Percentiles rank a stretch among this genome's conserved stretches.
Evolutionary conservation across 164 flowering plant genomes (phyloP).

Genomic region (Tetracentron sinense): DNA sequence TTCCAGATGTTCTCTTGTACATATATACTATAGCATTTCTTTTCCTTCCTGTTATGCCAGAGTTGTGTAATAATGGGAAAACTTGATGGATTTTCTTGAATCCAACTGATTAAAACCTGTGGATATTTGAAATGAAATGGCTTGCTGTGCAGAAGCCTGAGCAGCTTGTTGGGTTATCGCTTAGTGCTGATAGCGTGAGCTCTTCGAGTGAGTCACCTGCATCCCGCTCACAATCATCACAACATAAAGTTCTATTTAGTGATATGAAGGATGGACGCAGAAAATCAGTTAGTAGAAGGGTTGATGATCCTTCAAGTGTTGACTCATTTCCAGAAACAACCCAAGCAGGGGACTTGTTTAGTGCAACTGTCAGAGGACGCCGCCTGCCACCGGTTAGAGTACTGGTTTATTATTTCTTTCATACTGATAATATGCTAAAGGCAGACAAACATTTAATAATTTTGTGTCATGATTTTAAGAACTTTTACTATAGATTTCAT

Average conservation of each 20-base stretch:
- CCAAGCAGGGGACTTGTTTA: slow-evolving; percentile 72
- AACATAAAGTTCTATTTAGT: slow-evolving; percentile 30
- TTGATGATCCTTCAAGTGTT: slow-evolving; percentile 37
- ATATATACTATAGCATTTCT: background rate
- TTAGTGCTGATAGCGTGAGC: slow-evolving; percentile 49
- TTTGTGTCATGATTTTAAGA: background rate
- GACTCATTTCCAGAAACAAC: slow-evolving; percentile 56
- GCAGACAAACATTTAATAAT: background rate
- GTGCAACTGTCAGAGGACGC: slow-evolving; percentile 43
- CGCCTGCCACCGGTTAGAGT: slow-evolving; percentile 55
- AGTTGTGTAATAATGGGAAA: background rate
- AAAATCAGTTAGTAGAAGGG: slow-evolving; percentile 53
- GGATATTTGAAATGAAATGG: background rate
- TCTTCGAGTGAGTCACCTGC: slow-evolving; percentile 68
- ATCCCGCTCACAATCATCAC: slow-evolving; percentile 47
- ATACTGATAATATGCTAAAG: background rate
- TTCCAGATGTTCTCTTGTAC: background rate
- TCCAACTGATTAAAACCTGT: background rate
- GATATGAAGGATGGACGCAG: slow-evolving; percentile 50
- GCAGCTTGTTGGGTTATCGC: slow-evolving; percentile 32
- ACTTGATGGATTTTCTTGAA: background rate
- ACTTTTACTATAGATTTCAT: no score
- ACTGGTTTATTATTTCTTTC: slow-evolving; percentile 1
- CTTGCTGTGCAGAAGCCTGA: slow-evolving; percentile 60
- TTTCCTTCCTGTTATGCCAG: background rate